Evolutionary conservation across 129 eudicot genomes (phyloP).

Genomic region (Pulicaria dysenterica): DNA sequence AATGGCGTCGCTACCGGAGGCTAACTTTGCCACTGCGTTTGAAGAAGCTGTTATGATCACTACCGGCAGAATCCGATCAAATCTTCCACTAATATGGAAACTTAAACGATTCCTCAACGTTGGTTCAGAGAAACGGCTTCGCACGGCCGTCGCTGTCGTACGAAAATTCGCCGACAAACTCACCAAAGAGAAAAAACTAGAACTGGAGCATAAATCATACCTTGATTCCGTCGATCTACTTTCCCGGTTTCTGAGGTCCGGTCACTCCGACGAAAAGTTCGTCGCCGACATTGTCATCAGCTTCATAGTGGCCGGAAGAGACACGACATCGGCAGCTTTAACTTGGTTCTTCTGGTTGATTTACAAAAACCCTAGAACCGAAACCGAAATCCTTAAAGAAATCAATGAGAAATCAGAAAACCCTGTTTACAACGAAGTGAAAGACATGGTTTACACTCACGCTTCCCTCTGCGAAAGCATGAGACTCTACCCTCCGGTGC

Average conservation of each 20-base stretch:
- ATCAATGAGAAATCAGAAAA: constrained; percentile 21
- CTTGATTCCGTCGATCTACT: constrained; percentile 52
- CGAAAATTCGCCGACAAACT: constrained; percentile 53
- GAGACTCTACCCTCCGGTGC: constrained; percentile 72
- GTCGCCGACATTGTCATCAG: constrained; percentile 50
- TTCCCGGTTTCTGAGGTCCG: constrained; percentile 61
- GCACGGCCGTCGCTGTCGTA: constrained; percentile 28
- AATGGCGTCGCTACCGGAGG: constrained; percentile 55
- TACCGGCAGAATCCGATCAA: constrained; percentile 33
- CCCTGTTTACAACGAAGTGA: constrained; percentile 44
- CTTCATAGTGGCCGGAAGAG: constrained; percentile 59
- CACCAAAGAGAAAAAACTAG: constrained; percentile 42
- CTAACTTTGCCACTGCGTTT: constrained; percentile 56
- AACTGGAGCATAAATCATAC: constrained; percentile 35
- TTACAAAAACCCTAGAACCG: constrained; percentile 39
- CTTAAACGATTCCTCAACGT: constrained; percentile 46
- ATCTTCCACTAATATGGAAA: constrained; percentile 57
- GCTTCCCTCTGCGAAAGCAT: constrained; percentile 62
- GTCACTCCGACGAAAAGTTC: constrained; percentile 56
- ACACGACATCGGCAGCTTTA: constrained; percentile 62
- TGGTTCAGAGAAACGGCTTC: constrained; percentile 58
- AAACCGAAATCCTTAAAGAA: constrained; percentile 43
- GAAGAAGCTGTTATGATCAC: constrained; percentile 50
- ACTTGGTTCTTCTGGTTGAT: constrained; percentile 77
- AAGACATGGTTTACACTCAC: constrained; percentile 60